Base-by-base conservation (phyloP, 2,329 filamentous ascomycete species). In the Immersiporthe knoxdaviesiana region DNA sequence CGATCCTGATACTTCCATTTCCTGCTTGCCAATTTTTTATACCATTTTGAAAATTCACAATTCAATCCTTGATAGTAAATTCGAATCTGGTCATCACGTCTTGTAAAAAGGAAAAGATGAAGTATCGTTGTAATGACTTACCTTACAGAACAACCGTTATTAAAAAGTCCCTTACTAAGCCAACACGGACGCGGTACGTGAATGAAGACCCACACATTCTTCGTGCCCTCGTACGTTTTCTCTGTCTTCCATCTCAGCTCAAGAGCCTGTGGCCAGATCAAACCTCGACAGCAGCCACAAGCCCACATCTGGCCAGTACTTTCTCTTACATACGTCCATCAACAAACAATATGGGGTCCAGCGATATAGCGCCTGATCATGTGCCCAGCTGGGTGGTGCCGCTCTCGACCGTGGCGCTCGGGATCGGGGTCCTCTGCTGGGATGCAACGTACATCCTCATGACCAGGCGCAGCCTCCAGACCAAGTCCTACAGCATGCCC, bases 401-500 rank as follows among this genome's bases (percentile, higher is more conserved):
- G 0, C 75, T 77, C 8, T 79, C 76, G 61, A 76, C 72, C 32
- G 73, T 71, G n/a, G 77, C 78, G 37, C 78, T 84, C 30, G 76
- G 76, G 41, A 39, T 75, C 30, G 81, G 81, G 65, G 77, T 81
- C 37, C 44, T 78, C 66, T 78, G 79, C 73, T 84, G 82, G 82
- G 77, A 81, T 58, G 69, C 75, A 32, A 76, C 79, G 59, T 87
- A 86, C 75, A 74, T 85, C 60, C 79, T 87, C 72, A 83, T 85
- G 78, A 77, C 79, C 16, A 79, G 77, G 1, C 81, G 83, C 66
- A 82, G 82, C 1, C 74, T 84, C n/a, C 75, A 75, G 64, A 84
- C 83, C 24, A 78, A 79, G 50, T 82, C 82, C 5, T 86, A 84
- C 72, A 80, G 84, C 47, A 84, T 86, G 76, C 84, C 85, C 0